Conservation (phyloP, 2,329 filamentous ascomycete genomes). For the Metarhizium guizhouense region DNA sequence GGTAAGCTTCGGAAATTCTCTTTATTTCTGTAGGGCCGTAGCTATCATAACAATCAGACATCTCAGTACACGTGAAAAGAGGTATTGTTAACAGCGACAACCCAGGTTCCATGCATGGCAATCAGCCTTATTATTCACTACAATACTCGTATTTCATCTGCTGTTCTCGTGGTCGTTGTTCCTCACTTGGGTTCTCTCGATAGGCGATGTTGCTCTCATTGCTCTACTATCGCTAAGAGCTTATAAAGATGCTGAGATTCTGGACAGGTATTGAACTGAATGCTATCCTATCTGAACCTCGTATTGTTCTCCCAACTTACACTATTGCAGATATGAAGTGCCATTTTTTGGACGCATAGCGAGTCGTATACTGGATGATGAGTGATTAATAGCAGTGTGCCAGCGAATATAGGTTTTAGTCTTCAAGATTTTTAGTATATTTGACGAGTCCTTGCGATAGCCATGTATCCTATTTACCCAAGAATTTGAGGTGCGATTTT, state of each 20-base stretch:
- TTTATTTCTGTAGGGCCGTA: neutral
- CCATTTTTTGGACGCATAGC: constrained; percentile 81
- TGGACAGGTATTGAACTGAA: constrained; percentile 44
- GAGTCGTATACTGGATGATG: constrained; percentile 84
- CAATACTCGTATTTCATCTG: constrained; percentile 67
- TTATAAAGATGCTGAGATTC: constrained; percentile 69
- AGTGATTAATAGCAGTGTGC: constrained; percentile 29
- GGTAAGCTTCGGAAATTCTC: constrained; percentile 40
- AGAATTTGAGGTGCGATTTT: no score
- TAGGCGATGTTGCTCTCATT: constrained; percentile 68
- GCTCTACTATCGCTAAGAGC: constrained; percentile 68
- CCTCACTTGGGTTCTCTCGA: constrained; percentile 74
- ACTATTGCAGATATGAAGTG: constrained; percentile 59
- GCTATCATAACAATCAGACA: neutral
- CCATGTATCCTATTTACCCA: no score
- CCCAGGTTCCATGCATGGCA: constrained; percentile 93
- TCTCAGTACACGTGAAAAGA: neutral
- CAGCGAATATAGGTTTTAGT: neutral
- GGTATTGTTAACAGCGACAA: constrained; percentile 11
- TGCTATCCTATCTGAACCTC: neutral
- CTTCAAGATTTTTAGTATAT: neutral
- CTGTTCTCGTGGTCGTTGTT: constrained; percentile 78
- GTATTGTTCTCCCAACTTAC: neutral
- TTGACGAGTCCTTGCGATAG: neutral
- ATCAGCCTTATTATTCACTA: constrained; percentile 72